Conservation (phyloP, 164 flowering plant species). For the Platanus orientalis region DNA sequence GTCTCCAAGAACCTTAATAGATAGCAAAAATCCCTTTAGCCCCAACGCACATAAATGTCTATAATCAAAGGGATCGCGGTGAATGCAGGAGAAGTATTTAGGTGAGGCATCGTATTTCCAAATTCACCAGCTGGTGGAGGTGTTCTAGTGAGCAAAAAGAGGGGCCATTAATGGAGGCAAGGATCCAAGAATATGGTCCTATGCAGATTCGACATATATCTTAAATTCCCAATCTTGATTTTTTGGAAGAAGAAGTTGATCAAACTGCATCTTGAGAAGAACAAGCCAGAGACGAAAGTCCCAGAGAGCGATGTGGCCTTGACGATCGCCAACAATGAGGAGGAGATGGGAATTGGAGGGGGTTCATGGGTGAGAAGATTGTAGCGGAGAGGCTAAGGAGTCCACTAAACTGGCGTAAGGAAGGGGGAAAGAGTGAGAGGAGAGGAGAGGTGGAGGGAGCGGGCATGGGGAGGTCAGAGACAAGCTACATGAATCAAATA, state of each 20-base stretch:
- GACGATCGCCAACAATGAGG: slow-evolving; percentile 92
- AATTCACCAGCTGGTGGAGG: slow-evolving; percentile 58
- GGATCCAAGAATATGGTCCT: slow-evolving; percentile 39
- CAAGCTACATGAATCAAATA: no score
- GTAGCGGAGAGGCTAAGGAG: slow-evolving; percentile 49
- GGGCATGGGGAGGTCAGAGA: no score
- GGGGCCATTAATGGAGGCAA: slow-evolving; percentile 70
- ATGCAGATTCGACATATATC: no score
- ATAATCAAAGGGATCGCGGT: slow-evolving; percentile 91
- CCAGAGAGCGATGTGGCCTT: slow-evolving; percentile 69
- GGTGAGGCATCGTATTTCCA: slow-evolving; percentile 77
- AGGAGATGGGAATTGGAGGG: slow-evolving; percentile 54
- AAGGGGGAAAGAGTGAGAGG: no score
- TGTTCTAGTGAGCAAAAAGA: slow-evolving; percentile 52
- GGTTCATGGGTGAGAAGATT: slow-evolving; percentile 59
- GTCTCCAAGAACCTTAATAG: slow-evolving; percentile 16
- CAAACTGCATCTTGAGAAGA: slow-evolving; percentile 51
- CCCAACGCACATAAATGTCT: slow-evolving; percentile 71
- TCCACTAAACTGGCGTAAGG: slow-evolving; percentile 62
- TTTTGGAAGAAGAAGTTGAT: no score
- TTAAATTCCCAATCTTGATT: no score
- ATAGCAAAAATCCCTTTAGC: slow-evolving; percentile 66
- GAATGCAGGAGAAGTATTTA: slow-evolving; percentile 71
- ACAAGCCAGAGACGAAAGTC: slow-evolving; percentile 46
- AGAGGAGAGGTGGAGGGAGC: no score